phyloP scores from a whole-genome alignment of 495 filamentous ascomycete species.

The Thozetella sp. region DNA sequence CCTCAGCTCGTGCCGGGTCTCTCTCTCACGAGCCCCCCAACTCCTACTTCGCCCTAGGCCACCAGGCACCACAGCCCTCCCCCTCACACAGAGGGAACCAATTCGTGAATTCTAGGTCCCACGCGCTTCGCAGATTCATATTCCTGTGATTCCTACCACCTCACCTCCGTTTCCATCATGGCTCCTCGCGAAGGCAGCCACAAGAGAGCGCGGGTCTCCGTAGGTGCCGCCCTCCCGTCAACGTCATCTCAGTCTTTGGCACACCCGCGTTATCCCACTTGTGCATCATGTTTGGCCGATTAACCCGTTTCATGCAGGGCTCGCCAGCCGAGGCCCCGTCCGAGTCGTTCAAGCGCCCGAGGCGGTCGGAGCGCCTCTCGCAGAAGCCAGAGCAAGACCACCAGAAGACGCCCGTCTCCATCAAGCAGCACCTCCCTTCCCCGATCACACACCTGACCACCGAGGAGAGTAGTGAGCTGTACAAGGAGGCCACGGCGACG shows the following conservation, averaged over 20 bases:
- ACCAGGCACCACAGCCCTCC: conserved; percentile 10
- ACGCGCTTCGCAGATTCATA: conserved; percentile 5
- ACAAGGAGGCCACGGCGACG: conserved; percentile 73
- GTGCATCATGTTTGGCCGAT: conserved; percentile 24
- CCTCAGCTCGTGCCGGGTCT: background rate
- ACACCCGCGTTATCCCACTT: conserved; percentile 15
- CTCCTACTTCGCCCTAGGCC: background rate
- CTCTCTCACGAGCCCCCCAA: background rate
- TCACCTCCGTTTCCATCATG: conserved; percentile 34
- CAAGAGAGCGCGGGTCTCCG: conserved; percentile 50
- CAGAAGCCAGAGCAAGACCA: conserved; percentile 41
- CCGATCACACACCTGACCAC: conserved; percentile 73
- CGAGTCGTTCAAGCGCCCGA: conserved; percentile 65
- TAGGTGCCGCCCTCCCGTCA: conserved; percentile 20
- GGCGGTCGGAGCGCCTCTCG: conserved; percentile 62
- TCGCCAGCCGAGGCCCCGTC: conserved; percentile 41
- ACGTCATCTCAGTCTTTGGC: conserved; percentile 7
- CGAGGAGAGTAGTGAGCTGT: conserved; percentile 53
- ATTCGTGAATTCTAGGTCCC: conserved; percentile 3
- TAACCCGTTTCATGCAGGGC: conserved; percentile 36
- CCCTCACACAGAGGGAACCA: conserved; percentile 2
- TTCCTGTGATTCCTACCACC: conserved; percentile 3
- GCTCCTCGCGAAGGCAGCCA: conserved; percentile 59
- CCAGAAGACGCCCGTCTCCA: conserved; percentile 60
- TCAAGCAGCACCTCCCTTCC: conserved; percentile 75